phyloP scores from a whole-genome alignment of 345 rosid species.

The Capsella bursapastoris region DNA sequence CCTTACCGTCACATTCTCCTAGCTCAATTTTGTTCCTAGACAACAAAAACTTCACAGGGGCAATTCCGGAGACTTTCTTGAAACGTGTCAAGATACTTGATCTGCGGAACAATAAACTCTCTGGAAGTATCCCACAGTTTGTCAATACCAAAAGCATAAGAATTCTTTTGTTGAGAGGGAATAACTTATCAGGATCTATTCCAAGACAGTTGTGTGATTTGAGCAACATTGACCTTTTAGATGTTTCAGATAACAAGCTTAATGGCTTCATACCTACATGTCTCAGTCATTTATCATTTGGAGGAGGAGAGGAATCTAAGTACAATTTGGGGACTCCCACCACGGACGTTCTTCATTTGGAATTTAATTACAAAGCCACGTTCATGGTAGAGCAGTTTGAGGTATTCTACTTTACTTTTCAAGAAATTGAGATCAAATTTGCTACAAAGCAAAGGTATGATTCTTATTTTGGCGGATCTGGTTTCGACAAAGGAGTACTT shows the following conservation, averaged over 20 bases:
- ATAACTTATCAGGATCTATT: background rate
- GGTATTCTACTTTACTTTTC: background rate
- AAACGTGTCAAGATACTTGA: background rate
- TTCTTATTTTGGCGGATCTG: background rate
- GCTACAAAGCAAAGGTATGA: constrained; percentile 1
- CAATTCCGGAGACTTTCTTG: background rate
- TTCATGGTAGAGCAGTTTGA: background rate
- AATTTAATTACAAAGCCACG: background rate
- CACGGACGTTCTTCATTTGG: background rate
- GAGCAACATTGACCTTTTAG: background rate
- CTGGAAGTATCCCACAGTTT: constrained; percentile 16
- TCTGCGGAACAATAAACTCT: background rate
- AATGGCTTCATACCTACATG: constrained; percentile 12
- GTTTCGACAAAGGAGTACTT: background rate
- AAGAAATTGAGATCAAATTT: background rate
- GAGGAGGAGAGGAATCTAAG: background rate
- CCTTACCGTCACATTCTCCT: background rate
- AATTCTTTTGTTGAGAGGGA: background rate
- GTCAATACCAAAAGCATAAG: background rate
- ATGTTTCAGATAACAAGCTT: background rate
- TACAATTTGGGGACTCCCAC: background rate
- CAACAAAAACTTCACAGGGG: background rate
- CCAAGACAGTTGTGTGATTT: background rate
- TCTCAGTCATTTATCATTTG: background rate
- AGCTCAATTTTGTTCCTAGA: background rate